phyloP scores from a whole-genome alignment of 345 rosid species.

The Moringa oleifera region DNA sequence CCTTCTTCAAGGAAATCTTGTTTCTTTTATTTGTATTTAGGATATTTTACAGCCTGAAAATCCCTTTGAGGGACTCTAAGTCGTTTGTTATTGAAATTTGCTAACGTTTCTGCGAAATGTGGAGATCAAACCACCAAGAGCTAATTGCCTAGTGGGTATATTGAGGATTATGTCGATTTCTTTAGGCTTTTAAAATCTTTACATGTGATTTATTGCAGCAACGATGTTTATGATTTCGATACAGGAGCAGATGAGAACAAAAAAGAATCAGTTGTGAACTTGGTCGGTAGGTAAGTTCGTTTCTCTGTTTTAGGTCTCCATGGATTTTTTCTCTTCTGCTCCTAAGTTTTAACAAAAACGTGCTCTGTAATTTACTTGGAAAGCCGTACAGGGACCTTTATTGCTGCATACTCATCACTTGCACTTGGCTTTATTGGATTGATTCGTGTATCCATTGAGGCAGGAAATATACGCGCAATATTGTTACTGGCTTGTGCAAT shows the following conservation, averaged over 20 bases:
- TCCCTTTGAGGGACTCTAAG: too few species aligned
- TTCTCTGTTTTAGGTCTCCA: neutral
- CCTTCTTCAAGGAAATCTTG: too few species aligned
- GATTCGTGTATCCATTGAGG: constrained; percentile 49
- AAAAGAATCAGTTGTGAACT: constrained; percentile 81
- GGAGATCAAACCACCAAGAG: too few species aligned
- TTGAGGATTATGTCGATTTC: neutral
- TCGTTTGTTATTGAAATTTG: too few species aligned
- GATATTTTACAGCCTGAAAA: too few species aligned
- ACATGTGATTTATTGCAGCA: constrained; percentile 54
- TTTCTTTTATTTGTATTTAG: too few species aligned
- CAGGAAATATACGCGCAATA: constrained; percentile 50
- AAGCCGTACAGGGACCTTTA: constrained; percentile 65
- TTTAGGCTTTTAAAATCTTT: constrained; percentile 18
- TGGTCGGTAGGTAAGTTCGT: constrained; percentile 66
- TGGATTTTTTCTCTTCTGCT: neutral
- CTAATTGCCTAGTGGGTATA: neutral
- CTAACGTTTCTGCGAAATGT: too few species aligned
- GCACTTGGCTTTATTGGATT: constrained; percentile 54
- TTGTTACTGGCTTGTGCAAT: constrained; percentile 59
- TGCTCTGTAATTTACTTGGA: constrained; percentile 15
- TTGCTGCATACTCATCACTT: constrained; percentile 52
- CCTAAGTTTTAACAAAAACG: neutral
- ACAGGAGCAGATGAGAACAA: constrained; percentile 93
- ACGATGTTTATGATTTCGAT: constrained; percentile 91